Conservation (phyloP, 1,284 basidiomycete genomes). For the Boletus semigastroideus region DNA sequence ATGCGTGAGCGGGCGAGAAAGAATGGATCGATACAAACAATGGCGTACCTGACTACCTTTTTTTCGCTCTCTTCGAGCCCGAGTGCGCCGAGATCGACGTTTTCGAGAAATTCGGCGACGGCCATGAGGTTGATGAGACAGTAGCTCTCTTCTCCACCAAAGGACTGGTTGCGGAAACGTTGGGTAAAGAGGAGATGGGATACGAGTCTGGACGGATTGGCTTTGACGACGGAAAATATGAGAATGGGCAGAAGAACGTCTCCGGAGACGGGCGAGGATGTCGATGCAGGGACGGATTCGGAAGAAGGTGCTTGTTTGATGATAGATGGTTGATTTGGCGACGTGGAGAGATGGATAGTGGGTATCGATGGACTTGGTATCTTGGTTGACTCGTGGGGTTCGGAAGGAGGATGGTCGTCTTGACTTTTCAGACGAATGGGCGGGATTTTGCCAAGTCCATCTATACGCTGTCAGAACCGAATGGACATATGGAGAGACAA, state of each 20-base stretch:
- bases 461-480: conserved; percentile 35
- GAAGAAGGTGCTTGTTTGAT: conserved; percentile 20
- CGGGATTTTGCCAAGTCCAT: conserved; percentile 67
- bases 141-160: conserved; percentile 82
- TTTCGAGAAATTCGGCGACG: conserved; percentile 91
- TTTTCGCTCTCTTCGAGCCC: conserved; percentile 71
- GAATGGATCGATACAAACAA: neutral
- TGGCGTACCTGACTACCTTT: conserved; percentile 53
- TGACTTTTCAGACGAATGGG: conserved; percentile 65
- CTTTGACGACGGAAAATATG: conserved; percentile 88
- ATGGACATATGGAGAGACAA: neutral
- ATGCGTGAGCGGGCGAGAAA: neutral
- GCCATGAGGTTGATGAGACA: conserved; percentile 93
- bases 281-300: conserved; percentile 27
- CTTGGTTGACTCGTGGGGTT: neutral
- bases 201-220: conserved; percentile 82
- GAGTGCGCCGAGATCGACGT: conserved; percentile 82
- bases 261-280: conserved; percentile 56
- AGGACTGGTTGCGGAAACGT: conserved; percentile 74
- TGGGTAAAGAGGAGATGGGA: conserved; percentile 88
- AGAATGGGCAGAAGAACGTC: conserved; percentile 86
- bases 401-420: conserved; percentile 43
- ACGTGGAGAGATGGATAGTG: neutral
- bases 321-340: conserved; percentile 21
- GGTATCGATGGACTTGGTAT: neutral